Conservation (phyloP, 2,329 filamentous ascomycete genomes). For the Pseudogymnoascus sp. region DNA sequence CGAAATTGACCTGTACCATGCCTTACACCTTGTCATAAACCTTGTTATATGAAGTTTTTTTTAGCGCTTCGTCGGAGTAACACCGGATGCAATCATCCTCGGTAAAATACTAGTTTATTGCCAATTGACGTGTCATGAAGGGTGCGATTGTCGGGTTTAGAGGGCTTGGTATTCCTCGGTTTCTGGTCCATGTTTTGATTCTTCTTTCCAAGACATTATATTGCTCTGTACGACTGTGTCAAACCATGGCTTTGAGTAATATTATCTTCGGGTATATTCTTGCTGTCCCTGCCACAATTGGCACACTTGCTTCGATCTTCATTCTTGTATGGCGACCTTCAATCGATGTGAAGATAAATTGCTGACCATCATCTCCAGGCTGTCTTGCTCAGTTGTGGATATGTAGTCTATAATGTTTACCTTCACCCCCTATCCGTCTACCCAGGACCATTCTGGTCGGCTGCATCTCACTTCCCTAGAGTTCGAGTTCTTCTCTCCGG, state of each 20-base stretch:
- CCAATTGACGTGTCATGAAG: too few species aligned
- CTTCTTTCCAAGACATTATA: neutral
- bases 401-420: constrained; percentile 9
- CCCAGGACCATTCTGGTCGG: constrained; percentile 13
- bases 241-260: neutral
- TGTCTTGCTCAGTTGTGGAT: neutral
- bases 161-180: neutral
- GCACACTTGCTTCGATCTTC: neutral
- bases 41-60: neutral
- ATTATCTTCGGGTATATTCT: neutral
- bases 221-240: neutral
- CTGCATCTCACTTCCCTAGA: neutral
- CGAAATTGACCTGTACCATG: neutral
- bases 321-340: neutral
- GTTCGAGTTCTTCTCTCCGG: neutral
- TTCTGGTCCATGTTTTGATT: neutral
- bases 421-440: constrained; percentile 14
- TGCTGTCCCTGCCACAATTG: neutral
- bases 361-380: neutral
- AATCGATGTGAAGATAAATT: neutral
- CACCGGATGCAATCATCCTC: neutral
- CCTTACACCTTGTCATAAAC: neutral
- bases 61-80: neutral
- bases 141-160: too few species aligned
- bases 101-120: neutral